Evolutionary conservation across 352 stramenopile species (phyloP).

Genomic region (Globisporangium mamillatum): DNA sequence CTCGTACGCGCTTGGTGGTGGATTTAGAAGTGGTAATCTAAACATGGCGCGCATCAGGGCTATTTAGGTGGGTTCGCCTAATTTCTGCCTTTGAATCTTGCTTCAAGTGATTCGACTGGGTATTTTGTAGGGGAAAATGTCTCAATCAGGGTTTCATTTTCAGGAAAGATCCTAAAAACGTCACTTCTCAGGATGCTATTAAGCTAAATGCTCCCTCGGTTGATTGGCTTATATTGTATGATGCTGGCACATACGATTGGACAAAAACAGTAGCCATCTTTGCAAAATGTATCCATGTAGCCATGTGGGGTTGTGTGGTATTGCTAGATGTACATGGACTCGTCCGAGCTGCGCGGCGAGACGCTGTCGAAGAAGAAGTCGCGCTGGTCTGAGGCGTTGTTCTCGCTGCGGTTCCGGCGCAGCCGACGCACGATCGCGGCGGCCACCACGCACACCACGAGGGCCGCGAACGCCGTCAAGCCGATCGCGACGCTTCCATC

Average conservation of each 20-base stretch:
- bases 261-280: neutral
- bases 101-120: neutral
- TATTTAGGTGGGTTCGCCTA: neutral
- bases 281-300: neutral
- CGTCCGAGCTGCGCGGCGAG: neutral
- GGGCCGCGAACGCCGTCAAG: conserved; percentile 3
- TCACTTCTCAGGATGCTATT: too few species aligned
- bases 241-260: neutral
- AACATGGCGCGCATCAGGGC: neutral
- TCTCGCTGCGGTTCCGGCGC: neutral
- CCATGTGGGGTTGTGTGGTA: neutral
- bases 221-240: neutral
- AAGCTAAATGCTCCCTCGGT: neutral
- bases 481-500: conserved; percentile 1
- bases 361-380: conserved; percentile 16
- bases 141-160: neutral
- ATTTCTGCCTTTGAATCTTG: neutral
- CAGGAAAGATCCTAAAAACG: neutral
- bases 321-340: neutral
- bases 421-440: conserved; percentile 10
- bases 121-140: too few species aligned
- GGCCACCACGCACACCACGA: conserved; percentile 1
- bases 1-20: neutral
- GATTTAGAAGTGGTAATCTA: neutral
- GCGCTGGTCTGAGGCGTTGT: neutral